Evolutionary conservation across 2,329 filamentous ascomycete genomes (phyloP).

Genomic region (Arachnomyces sp.): DNA sequence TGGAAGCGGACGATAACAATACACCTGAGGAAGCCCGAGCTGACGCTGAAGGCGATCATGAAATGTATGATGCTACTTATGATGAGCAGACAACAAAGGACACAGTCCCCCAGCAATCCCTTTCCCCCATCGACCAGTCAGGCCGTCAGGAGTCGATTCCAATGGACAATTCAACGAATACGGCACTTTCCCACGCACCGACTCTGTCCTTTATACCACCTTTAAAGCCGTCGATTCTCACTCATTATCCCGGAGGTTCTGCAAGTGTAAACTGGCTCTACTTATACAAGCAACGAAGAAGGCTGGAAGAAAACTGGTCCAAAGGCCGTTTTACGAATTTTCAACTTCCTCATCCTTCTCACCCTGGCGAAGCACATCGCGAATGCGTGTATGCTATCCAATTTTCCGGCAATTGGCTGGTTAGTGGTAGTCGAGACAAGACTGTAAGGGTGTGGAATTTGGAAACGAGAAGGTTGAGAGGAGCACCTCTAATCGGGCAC

Average conservation of each 20-base stretch:
- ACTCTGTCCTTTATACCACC: constrained; percentile 10
- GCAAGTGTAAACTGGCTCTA: constrained; percentile 80
- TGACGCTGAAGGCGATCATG: constrained; percentile 33
- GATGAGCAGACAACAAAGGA: constrained; percentile 16
- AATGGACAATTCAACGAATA: constrained; percentile 2
- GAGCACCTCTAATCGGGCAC: constrained; percentile 68
- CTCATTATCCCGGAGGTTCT: constrained; percentile 25
- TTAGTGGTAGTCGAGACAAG: constrained; percentile 85
- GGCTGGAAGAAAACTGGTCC: constrained; percentile 87
- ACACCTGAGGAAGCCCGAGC: constrained; percentile 14
- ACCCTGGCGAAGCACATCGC: constrained; percentile 72
- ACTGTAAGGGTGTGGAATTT: constrained; percentile 87
- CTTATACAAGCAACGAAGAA: constrained; percentile 77
- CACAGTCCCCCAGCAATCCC: constrained; percentile 12
- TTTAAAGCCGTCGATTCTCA: constrained; percentile 25
- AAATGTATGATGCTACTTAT: constrained; percentile 33
- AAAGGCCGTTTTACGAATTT: constrained; percentile 75
- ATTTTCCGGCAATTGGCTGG: constrained; percentile 73
- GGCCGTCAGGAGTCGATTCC: constrained; percentile 13
- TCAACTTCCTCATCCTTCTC: constrained; percentile 75
- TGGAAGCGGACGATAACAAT: constrained; percentile 37
- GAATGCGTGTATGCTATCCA: constrained; percentile 96
- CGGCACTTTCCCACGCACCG: neutral
- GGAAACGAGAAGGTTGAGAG: constrained; percentile 66
- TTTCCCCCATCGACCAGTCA: constrained; percentile 11